Conservation (phyloP, 2,329 filamentous ascomycete genomes). For the Pseudogymnoascus pannorum region DNA sequence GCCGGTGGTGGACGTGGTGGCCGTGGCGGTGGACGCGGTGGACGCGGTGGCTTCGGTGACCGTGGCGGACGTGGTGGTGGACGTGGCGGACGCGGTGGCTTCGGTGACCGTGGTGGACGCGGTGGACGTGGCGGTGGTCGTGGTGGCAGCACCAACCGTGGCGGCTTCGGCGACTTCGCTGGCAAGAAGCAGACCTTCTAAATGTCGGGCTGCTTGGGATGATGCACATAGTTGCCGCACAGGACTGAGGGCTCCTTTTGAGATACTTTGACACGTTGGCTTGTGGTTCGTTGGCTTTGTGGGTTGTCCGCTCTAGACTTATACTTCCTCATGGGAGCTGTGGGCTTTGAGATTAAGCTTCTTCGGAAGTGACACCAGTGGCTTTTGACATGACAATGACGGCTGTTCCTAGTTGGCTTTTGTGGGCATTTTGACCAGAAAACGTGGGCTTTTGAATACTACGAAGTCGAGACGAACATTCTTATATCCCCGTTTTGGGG, state of each 20-base stretch:
- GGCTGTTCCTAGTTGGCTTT: slow-evolving; percentile 17
- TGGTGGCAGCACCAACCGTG: slow-evolving; percentile 39
- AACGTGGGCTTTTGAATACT: slow-evolving; percentile 28
- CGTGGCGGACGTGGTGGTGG: slow-evolving; percentile 41
- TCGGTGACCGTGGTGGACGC: slow-evolving; percentile 29
- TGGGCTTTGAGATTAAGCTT: slow-evolving; percentile 29
- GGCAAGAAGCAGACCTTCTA: slow-evolving; percentile 47
- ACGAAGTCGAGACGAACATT: slow-evolving; percentile 29
- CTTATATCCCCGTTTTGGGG: slow-evolving; percentile 19
- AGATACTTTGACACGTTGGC: slow-evolving; percentile 17
- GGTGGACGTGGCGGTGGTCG: slow-evolving; percentile 30
- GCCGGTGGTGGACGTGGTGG: slow-evolving; percentile 38
- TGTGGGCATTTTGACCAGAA: slow-evolving; percentile 21
- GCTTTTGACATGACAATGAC: slow-evolving; percentile 25
- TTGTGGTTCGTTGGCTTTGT: slow-evolving; percentile 30
- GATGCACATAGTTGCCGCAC: slow-evolving; percentile 20
- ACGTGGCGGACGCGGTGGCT: slow-evolving; percentile 22
- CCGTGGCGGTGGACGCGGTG: slow-evolving; percentile 33
- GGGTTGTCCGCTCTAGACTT: slow-evolving; percentile 33
- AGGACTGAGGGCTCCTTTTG: slow-evolving; percentile 14
- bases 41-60: slow-evolving; percentile 23
- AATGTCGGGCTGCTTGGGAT: slow-evolving; percentile 11
- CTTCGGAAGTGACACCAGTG: slow-evolving; percentile 18
- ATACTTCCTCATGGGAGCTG: slow-evolving; percentile 27
- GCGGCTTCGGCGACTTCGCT: slow-evolving; percentile 52